Conservation (phyloP, 495 filamentous ascomycete species). For the Penicillium flavigenum region DNA sequence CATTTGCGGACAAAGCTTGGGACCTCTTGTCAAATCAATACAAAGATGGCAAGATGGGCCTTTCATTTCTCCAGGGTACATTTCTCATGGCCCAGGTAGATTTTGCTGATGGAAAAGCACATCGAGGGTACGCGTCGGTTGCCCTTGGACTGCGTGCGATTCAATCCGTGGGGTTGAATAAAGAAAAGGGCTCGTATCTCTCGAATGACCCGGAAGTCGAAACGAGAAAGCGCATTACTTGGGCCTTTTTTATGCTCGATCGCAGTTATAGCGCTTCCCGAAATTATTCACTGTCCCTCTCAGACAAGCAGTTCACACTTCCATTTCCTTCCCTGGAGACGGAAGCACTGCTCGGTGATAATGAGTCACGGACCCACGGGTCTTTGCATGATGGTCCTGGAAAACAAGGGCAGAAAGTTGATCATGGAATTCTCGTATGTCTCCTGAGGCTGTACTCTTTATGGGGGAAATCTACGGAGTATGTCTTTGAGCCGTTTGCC, state of each 20-base stretch:
- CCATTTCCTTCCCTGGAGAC: slow-evolving; percentile 17
- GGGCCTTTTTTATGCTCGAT: slow-evolving; percentile 36
- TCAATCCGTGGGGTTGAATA: slow-evolving; percentile 28
- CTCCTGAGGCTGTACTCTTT: slow-evolving; percentile 27
- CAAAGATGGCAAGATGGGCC: slow-evolving; percentile 17
- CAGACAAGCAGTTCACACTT: slow-evolving; percentile 31
- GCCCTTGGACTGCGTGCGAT: slow-evolving; percentile 28
- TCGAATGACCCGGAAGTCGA: slow-evolving; percentile 11
- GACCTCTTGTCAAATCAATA: slow-evolving; percentile 24
- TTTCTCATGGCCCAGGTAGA: slow-evolving; percentile 32
- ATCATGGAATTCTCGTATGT: slow-evolving; percentile 28
- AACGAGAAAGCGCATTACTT: slow-evolving; percentile 26
- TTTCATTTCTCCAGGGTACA: slow-evolving; percentile 30
- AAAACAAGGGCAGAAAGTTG: slow-evolving; percentile 24
- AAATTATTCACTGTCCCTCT: slow-evolving; percentile 29
- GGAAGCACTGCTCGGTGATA: not conserved
- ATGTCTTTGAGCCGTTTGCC: slow-evolving; percentile 26
- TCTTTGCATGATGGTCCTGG: slow-evolving; percentile 22
- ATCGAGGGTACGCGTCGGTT: slow-evolving; percentile 26
- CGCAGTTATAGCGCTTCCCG: slow-evolving; percentile 32
- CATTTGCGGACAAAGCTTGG: slow-evolving; percentile 27
- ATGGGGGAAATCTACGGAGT: slow-evolving; percentile 34
- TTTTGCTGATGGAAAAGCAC: slow-evolving; percentile 28
- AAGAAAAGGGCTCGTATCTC: slow-evolving; percentile 13
- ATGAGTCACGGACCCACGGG: not conserved